A percentile compares a stretch with the other conserved stretches of the same genome.
These are phyloP conservation scores for Rostrohypoxylon terebratum DNA, from an alignment of 495 filamentous ascomycete genomes.

Conservation along the genomic window DNA sequence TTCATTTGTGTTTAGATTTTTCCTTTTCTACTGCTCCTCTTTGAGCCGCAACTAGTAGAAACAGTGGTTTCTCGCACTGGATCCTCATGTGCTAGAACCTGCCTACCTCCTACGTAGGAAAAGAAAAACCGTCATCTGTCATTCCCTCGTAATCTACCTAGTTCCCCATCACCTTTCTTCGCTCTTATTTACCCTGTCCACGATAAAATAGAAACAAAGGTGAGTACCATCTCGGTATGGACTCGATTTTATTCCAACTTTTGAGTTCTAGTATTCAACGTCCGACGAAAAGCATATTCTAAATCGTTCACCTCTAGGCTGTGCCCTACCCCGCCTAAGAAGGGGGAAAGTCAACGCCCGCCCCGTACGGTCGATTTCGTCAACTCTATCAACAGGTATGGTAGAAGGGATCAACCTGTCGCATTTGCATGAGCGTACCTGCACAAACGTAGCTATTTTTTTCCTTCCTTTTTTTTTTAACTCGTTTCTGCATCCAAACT, in stretches of 20 bases:
- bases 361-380: not conserved
- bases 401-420: not conserved
- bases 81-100: not conserved
- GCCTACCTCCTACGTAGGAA: not conserved
- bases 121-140: not conserved
- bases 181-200: not conserved
- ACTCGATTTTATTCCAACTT: not conserved
- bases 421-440: not conserved
- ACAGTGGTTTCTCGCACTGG: not conserved
- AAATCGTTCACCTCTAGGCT: not conserved
- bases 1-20: not conserved
- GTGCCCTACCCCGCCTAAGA: slow-evolving; percentile 1
- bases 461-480: too few species aligned
- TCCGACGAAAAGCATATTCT: not conserved
- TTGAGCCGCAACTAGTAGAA: not conserved
- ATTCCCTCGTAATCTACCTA: not conserved
- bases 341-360: not conserved
- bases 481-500: not conserved
- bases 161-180: not conserved
- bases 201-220: not conserved
- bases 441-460: not conserved
- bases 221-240: not conserved
- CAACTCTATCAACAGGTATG: not conserved
- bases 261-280: not conserved
- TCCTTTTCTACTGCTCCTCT: not conserved